Evolutionary conservation across 1,139 yeast genomes (phyloP), one percentile per base, ranked within the genome.

Genomic region (Candida tunisiensis): DNA sequence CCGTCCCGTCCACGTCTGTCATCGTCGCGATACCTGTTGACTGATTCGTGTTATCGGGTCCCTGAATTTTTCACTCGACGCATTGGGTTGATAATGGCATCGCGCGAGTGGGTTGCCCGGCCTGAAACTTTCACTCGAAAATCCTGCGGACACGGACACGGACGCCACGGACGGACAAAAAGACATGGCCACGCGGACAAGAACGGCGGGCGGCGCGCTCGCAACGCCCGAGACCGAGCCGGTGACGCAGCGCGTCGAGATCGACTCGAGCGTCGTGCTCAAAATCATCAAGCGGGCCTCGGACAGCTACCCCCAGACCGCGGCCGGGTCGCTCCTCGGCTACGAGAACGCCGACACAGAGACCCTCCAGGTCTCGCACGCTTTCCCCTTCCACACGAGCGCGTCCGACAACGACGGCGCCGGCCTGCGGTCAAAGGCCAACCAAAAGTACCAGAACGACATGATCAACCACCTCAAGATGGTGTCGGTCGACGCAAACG

Each of bases 311-410:
- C 83, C 91, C 23, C 60, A 70, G 12, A 58, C 74, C 19, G 74
- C 67, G 31, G 65, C 79, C 16, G 94, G 94, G 17, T 72, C 85
- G 26, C 60, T 82, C 30, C 67, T 75, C 31, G 94, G 93, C 12
- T 63, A 75, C 36, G 83, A 75, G 48, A 71, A 68, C 37, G 66
- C 53, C 20, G 71, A 66, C 32, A 68, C 61, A 37, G 62, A 49
- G 18, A 64, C 36, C 15, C 45, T 63, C 16, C 54, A 55, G 25
- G 52, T 65, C 25, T 65, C 85, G 16, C 79, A 75, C 42, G 62
- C 72, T 23, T 69, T 64, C 42, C 62, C 68, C 23, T 73, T 69
- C 56, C 91, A 91, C 27, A 66, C 51, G 22, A 38, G 46, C 23
- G 53, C 50, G 25, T 49, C 50, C 31, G 54, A 55, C 28, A 51